Evolutionary conservation across 345 rosid species (phyloP).

Genomic region (Crucihimalaya himalaica): DNA sequence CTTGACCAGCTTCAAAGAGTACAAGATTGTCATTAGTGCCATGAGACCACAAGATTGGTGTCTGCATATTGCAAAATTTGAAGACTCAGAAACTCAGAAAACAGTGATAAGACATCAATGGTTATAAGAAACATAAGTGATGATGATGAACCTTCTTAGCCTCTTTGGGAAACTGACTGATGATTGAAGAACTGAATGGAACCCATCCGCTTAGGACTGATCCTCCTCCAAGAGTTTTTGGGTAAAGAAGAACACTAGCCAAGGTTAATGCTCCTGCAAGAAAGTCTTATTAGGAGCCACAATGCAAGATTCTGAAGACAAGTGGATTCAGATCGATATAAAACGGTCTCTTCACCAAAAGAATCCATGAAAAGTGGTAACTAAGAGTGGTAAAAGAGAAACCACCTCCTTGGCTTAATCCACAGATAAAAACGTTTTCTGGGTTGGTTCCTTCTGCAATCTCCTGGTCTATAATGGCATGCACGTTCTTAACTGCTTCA

Average conservation of each 20-base stretch:
- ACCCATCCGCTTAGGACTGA: slow-evolving; percentile 85
- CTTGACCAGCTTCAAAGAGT: slow-evolving; percentile 82
- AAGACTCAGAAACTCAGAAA: slow-evolving; percentile 15
- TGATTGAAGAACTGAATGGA: slow-evolving; percentile 64
- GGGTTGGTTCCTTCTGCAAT: slow-evolving; percentile 65
- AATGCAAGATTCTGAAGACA: neutral
- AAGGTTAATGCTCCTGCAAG: slow-evolving; percentile 76
- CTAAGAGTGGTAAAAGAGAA: slow-evolving; percentile 19
- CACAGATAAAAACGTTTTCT: slow-evolving; percentile 68
- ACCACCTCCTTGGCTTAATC: slow-evolving; percentile 91
- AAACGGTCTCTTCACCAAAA: neutral
- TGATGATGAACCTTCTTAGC: slow-evolving; percentile 61
- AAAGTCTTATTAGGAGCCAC: slow-evolving; percentile 2
- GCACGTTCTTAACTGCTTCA: slow-evolving; percentile 71
- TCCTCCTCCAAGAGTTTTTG: slow-evolving; percentile 78
- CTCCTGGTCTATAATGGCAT: slow-evolving; percentile 72
- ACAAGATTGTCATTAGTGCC: slow-evolving; percentile 67
- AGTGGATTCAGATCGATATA: neutral
- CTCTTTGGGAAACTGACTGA: slow-evolving; percentile 50
- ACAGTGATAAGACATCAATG: neutral
- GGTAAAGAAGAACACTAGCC: slow-evolving; percentile 77
- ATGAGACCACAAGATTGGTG: slow-evolving; percentile 80
- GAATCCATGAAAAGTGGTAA: neutral
- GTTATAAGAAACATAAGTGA: neutral
- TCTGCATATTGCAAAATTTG: slow-evolving; percentile 47